Conservation (phyloP, 2,329 filamentous ascomycete genomes). For the Curvularia eragrostidis region DNA sequence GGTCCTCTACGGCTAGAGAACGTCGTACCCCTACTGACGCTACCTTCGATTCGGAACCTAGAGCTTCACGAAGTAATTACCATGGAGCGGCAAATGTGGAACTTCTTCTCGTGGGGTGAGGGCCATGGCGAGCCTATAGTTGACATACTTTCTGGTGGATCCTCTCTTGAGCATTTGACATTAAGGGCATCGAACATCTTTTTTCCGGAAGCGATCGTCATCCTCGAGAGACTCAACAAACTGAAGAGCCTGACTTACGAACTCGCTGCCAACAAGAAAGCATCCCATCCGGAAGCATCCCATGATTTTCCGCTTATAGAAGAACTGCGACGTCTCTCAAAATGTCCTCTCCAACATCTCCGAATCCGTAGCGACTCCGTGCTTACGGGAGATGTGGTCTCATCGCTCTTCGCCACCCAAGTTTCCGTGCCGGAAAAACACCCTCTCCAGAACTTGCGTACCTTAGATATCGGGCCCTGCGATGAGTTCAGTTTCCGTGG, state of each 20-base stretch:
- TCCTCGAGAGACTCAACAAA: conserved; percentile 4
- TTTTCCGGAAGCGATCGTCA: not conserved
- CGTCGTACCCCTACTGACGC: conserved; percentile 15
- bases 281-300: not conserved
- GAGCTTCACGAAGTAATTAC: conserved; percentile 3
- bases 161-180: conserved; percentile 8
- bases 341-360: conserved; percentile 3
- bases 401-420: not conserved
- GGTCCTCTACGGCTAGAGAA: conserved; percentile 18
- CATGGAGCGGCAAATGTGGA: conserved; percentile 11
- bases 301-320: not conserved
- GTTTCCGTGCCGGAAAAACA: not conserved
- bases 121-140: not conserved
- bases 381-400: not conserved
- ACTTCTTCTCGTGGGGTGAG: conserved; percentile 3
- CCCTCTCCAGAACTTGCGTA: not conserved
- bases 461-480: conserved; percentile 13
- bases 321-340: not conserved
- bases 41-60: conserved; percentile 13
- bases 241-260: conserved; percentile 15
- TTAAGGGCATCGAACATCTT: conserved; percentile 7
- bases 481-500: not conserved
- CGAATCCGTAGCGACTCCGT: conserved; percentile 3
- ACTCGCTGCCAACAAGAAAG: conserved; percentile 3
- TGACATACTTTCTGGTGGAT: conserved; percentile 3